Evolutionary conservation across 768 basidiomycete species (phyloP).

Genomic region (Udeniomyces megalosporus): DNA sequence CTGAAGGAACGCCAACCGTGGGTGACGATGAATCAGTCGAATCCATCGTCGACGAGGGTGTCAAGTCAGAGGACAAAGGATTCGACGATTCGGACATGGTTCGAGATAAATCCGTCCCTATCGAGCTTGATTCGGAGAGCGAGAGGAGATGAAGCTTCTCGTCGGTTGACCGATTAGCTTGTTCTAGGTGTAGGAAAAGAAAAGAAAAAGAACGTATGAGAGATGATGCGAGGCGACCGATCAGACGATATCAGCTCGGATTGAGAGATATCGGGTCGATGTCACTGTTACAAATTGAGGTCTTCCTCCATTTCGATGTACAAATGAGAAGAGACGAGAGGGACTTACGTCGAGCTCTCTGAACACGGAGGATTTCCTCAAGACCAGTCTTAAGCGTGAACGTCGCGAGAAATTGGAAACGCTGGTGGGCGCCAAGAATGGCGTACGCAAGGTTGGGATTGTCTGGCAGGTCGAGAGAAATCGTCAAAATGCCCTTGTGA

Average conservation of each 20-base stretch:
- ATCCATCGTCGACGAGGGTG: neutral
- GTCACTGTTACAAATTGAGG: too few relatives aligned
- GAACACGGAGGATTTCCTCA: constrained; percentile 60
- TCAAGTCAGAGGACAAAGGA: neutral
- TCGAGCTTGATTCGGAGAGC: neutral
- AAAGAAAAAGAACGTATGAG: neutral
- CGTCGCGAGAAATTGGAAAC: constrained; percentile 77
- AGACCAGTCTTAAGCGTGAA: constrained; percentile 78
- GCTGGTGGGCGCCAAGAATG: constrained; percentile 63
- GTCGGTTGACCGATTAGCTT: neutral
- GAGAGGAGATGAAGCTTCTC: neutral
- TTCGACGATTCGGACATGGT: neutral
- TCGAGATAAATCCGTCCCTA: constrained; percentile 5
- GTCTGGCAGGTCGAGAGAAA: constrained; percentile 31
- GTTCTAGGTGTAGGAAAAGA: neutral
- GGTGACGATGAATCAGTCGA: neutral
- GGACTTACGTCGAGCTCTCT: constrained; percentile 51
- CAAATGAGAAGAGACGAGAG: too few relatives aligned
- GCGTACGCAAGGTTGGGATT: constrained; percentile 81
- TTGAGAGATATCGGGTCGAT: neutral
- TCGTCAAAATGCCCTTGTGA: neutral
- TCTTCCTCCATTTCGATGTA: too few relatives aligned
- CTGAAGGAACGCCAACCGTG: neutral
- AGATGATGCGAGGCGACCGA: constrained; percentile 20
- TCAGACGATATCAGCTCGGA: too few relatives aligned